Evolutionary conservation across 2,329 filamentous ascomycete species (phyloP).

Genomic region (Trichoderma atrobrunneum): DNA sequence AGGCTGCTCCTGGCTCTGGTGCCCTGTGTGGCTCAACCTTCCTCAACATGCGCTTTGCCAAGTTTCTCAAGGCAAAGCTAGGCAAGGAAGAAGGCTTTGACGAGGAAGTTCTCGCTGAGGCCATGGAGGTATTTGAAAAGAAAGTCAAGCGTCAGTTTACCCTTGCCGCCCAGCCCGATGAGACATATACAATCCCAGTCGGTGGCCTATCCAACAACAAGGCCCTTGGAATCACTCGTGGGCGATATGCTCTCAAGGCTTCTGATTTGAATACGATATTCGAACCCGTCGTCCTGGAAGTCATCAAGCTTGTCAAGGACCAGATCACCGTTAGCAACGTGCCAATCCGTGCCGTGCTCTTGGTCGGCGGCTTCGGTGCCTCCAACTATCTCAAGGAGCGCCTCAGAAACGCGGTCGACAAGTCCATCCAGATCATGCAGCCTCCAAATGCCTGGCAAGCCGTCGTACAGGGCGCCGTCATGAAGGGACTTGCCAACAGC

Average conservation of each 20-base stretch:
- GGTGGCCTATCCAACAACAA: constrained; percentile 40
- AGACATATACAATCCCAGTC: constrained; percentile 39
- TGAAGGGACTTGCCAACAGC: constrained; percentile 44
- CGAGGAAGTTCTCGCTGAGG: constrained; percentile 38
- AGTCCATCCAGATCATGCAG: constrained; percentile 42
- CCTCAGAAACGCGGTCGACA: constrained; percentile 35
- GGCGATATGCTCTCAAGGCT: constrained; percentile 37
- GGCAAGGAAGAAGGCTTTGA: constrained; percentile 41
- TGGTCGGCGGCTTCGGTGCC: constrained; percentile 47
- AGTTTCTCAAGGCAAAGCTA: constrained; percentile 40
- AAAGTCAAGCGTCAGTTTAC: constrained; percentile 23
- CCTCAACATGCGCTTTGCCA: constrained; percentile 44
- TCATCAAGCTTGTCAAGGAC: constrained; percentile 42
- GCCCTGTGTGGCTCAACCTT: constrained; percentile 47
- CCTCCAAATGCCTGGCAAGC: constrained; percentile 47
- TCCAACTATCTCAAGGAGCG: constrained; percentile 44
- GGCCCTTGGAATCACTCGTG: constrained; percentile 37
- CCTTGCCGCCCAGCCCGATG: constrained; percentile 11
- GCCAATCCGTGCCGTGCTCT: constrained; percentile 41
- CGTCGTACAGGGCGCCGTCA: constrained; percentile 48
- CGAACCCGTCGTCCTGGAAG: constrained; percentile 43
- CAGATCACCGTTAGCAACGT: constrained; percentile 40
- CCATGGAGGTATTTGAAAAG: constrained; percentile 43
- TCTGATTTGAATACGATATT: constrained; percentile 42
- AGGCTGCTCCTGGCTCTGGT: constrained; percentile 45